phyloP scores from a whole-genome alignment of 352 stramenopile species.

The Globisporangium okanoganense region DNA sequence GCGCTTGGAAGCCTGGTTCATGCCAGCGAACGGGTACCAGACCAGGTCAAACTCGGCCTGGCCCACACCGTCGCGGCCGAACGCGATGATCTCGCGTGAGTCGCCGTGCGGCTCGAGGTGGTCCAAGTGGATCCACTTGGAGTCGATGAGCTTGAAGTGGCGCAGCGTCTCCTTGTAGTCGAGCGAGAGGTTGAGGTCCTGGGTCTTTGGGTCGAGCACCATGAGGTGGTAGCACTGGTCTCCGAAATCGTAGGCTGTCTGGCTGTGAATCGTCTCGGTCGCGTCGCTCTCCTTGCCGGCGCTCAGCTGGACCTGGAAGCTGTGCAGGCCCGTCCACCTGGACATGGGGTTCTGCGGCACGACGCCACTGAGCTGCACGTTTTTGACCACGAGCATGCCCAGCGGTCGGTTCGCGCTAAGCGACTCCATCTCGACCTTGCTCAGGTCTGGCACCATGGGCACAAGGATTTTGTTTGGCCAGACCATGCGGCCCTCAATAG shows the following conservation, averaged over 20 bases:
- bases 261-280: constrained; percentile 25
- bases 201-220: constrained; percentile 36
- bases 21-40: constrained; percentile 35
- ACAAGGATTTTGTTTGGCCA: constrained; percentile 47
- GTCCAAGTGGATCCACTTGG: constrained; percentile 45
- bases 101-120: constrained; percentile 26
- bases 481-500: constrained; percentile 29
- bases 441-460: constrained; percentile 40
- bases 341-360: constrained; percentile 23
- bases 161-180: constrained; percentile 37
- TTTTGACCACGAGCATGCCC: constrained; percentile 34
- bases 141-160: constrained; percentile 27
- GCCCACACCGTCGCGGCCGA: constrained; percentile 29
- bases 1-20: constrained; percentile 2
- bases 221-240: constrained; percentile 27
- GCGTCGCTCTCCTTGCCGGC: constrained; percentile 26
- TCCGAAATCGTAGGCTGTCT: constrained; percentile 23
- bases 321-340: constrained; percentile 29
- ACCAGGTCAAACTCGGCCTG: constrained; percentile 36
- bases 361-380: constrained; percentile 28
- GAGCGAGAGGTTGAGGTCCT: constrained; percentile 34
- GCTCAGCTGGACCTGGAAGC: constrained; percentile 29
- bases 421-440: constrained; percentile 41
- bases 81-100: constrained; percentile 30
- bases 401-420: constrained; percentile 33